Evolutionary conservation across 2,329 filamentous ascomycete genomes (phyloP), one percentile per base, ranked within the genome.

Genomic region (Phoma sp.): DNA sequence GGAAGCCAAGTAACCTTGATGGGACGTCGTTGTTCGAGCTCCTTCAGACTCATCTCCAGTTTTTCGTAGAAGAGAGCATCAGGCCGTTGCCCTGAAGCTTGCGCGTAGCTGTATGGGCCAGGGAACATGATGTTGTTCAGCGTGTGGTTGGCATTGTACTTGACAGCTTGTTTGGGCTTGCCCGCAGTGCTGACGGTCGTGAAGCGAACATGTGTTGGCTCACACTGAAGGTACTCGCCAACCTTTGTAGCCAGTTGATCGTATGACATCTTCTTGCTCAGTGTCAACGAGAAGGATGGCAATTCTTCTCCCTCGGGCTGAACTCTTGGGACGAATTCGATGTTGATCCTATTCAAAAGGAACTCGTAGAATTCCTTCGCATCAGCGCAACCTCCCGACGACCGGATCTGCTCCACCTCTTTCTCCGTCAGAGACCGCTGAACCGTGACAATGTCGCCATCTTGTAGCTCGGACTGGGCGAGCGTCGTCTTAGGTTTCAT

Each of bases 401-500:
- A 65, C 2, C 62, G 63, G 22, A 76, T 62, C 35, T 71, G 71
- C 8, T 55, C 60, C 4, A 47, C 48, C 65, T 81, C 79, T 55
- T 80, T 80, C 18, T 83, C 81, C 24, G 74, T 75, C 32, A 84
- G 77, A 24, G 83, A 79, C 55, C 85, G 85, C 73, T 99, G 95
- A 77, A 98, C 97, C 70, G 93, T 96, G 52, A 99, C 86, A 63
- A 99, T 96, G 70, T 99, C 95, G 43, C 95, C 95, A 67, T 99
- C 93, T 72, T 98, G 93, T 23, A 99, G 89, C 73, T 99, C 96
- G 1, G 95, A 95, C 55, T 90, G 87, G 62, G 92, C 90, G 55
- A 99, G 82, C 0, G 92, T 91, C 69, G 91, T 87, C 78, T 96
- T 98, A 0, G 88, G 84, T 77, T 97, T 98, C 80, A 99, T 89